Conservation (phyloP, 345 rosid species). For the Arabidopsis thaliana region TAIR10.1 NC_003070.9:4770501-4771000, state of each 20-base stretch:
- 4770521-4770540: no score
- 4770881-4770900: slow-evolving; percentile 25
- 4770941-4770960: not conserved
- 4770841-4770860: no score
- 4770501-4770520: no score
- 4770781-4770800: slow-evolving; percentile 1
- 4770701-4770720: no score
- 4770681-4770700: no score
- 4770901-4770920: slow-evolving; percentile 20
- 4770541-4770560: no score
- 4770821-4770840: not conserved
- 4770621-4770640: no score
- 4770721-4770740: not conserved
- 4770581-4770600: no score
- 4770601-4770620: no score
- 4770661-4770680: no score
- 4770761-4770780: not conserved
- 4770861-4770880: not conserved
- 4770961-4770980: not conserved
- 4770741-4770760: not conserved
- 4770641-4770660: no score
- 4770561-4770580: no score
- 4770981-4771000: not conserved
- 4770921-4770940: not conserved
- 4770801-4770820: not conserved